phyloP scores from a whole-genome alignment of 2,329 filamentous ascomycete genomes.

The Fusarium praegraminearum region DNA sequence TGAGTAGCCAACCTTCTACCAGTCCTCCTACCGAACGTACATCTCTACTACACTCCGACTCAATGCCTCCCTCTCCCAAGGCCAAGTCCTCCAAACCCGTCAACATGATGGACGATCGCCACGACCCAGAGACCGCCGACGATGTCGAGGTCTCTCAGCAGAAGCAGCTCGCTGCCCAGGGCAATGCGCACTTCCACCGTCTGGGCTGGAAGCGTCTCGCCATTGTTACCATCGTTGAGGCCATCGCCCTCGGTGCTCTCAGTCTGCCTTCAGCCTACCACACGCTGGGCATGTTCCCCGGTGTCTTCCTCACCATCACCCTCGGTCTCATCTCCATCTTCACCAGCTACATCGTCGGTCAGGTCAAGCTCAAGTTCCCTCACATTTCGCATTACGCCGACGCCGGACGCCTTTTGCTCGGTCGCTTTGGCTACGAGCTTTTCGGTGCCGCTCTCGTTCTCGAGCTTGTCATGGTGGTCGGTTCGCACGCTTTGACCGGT shows the following conservation, averaged over 20 bases:
- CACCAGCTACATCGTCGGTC: constrained; percentile 60
- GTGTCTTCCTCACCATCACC: constrained; percentile 57
- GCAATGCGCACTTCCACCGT: constrained; percentile 40
- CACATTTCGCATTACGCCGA: constrained; percentile 57
- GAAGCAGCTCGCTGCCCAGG: constrained; percentile 35
- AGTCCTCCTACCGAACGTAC: constrained; percentile 15
- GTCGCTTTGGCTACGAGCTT: constrained; percentile 70
- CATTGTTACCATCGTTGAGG: constrained; percentile 39
- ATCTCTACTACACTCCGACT: constrained; percentile 12
- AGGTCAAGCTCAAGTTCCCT: constrained; percentile 64
- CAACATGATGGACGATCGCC: constrained; percentile 35
- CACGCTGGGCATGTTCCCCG: constrained; percentile 64
- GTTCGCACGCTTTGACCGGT: constrained; percentile 78
- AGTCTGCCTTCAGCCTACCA: constrained; percentile 65
- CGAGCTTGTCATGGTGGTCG: constrained; percentile 77
- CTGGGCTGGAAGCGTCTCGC: constrained; percentile 41
- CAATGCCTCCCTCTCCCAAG: constrained; percentile 21
- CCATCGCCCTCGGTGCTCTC: constrained; percentile 36
- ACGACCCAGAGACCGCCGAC: constrained; percentile 21
- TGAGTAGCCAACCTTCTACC: constrained; percentile 17
- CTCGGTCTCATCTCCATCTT: constrained; percentile 61
- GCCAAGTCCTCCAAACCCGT: constrained; percentile 10
- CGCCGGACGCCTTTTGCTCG: constrained; percentile 68
- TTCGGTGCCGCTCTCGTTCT: constrained; percentile 70
- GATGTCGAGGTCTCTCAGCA: constrained; percentile 36